These are phyloP conservation scores for Halophytophthora batemanensis DNA, from an alignment of 352 stramenopile species.

Conservation along the genomic window DNA sequence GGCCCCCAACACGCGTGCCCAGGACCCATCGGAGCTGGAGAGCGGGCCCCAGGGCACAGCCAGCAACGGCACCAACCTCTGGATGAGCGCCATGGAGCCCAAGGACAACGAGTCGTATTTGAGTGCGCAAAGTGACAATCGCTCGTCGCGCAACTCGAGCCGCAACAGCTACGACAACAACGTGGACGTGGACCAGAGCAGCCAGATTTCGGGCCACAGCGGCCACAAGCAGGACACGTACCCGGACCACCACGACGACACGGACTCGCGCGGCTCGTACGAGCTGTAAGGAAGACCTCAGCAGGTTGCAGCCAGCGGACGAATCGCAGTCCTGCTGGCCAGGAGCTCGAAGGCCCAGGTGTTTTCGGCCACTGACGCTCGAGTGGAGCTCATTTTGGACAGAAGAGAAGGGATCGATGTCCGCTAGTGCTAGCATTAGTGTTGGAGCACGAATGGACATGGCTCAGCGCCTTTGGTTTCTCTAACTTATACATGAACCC, in stretches of 20 bases:
- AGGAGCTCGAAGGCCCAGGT: no score
- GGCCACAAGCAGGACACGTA: constrained; percentile 72
- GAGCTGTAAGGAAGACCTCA: constrained; percentile 76
- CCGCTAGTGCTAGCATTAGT: no score
- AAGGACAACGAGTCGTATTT: constrained; percentile 76
- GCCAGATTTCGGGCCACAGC: constrained; percentile 65
- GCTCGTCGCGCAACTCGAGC: constrained; percentile 46
- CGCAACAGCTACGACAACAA: constrained; percentile 61
- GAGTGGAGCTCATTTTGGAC: no score
- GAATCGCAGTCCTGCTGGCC: no score
- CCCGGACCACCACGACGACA: constrained; percentile 68
- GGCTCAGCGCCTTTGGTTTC: no score
- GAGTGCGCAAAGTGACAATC: constrained; percentile 49
- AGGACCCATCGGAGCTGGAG: constrained; percentile 25
- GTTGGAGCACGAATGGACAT: no score
- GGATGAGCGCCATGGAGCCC: constrained; percentile 79
- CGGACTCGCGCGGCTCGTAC: constrained; percentile 71
- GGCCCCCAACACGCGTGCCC: constrained; percentile 23
- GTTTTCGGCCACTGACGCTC: no score
- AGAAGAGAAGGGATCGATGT: no score
- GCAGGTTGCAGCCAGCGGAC: not conserved
- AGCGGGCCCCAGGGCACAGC: constrained; percentile 14
- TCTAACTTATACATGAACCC: no score
- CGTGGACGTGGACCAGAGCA: constrained; percentile 55
- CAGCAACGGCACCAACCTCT: constrained; percentile 61